Percentiles rank a stretch among this genome's conserved stretches.
Evolutionary conservation across 2,329 filamentous ascomycete genomes (phyloP).

Genomic region (Penicillium sp.): DNA sequence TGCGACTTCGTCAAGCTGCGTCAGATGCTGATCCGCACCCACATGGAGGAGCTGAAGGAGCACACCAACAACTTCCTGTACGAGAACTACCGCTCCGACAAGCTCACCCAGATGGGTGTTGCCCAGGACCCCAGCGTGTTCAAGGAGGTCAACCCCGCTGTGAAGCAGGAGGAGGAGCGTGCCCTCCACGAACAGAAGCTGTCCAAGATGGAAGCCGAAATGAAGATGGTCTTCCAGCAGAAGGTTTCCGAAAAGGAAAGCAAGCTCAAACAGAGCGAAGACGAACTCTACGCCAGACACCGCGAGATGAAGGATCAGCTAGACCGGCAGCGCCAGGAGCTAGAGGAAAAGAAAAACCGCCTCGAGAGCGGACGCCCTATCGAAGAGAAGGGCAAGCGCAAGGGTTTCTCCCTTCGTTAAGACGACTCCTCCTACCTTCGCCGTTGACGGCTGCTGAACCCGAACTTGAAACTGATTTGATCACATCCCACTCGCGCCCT

Average conservation of each 20-base stretch:
- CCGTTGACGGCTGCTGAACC: conserved; percentile 23
- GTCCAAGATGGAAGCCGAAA: conserved; percentile 99
- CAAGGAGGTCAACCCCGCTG: conserved; percentile 99
- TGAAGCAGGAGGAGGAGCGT: conserved; percentile 99
- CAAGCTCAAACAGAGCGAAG: conserved; percentile 99
- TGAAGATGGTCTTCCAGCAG: conserved; percentile 99
- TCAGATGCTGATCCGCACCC: conserved; percentile 99
- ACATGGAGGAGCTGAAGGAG: conserved; percentile 99
- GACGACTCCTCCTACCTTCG: conserved; percentile 16
- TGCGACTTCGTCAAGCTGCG: conserved; percentile 99
- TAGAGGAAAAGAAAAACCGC: conserved; percentile 97
- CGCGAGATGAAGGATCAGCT: conserved; percentile 99
- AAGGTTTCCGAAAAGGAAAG: conserved; percentile 99
- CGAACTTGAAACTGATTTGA: conserved; percentile 10
- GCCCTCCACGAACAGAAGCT: conserved; percentile 99
- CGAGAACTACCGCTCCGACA: conserved; percentile 99
- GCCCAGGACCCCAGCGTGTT: conserved; percentile 98
- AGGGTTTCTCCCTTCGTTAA: conserved; percentile 99
- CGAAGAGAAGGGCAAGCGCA: conserved; percentile 98
- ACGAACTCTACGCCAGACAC: conserved; percentile 96
- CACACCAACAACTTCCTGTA: conserved; percentile 99
- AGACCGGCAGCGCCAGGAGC: conserved; percentile 88
- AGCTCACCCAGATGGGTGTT: conserved; percentile 97
- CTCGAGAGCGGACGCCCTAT: conserved; percentile 93
- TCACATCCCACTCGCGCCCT: conserved; percentile 18